Conservation (phyloP, 2,329 filamentous ascomycete species). For the Penicillium aurantiogriseum region DNA sequence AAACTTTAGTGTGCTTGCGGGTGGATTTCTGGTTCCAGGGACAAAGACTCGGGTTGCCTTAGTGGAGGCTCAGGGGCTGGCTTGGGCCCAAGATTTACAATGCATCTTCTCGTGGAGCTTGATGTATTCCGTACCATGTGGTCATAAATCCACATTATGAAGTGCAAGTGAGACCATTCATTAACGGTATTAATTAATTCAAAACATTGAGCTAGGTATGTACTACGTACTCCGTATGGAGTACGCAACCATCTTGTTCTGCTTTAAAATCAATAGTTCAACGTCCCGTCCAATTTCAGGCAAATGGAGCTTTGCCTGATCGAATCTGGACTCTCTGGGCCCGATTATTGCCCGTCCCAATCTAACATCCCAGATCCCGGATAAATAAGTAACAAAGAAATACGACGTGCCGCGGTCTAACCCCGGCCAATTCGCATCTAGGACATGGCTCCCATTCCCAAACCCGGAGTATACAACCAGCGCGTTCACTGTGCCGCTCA, state of each 20-base stretch:
- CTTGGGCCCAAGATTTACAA: conserved; percentile 1
- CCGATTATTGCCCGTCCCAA: conserved; percentile 1
- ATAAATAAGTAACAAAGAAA: conserved; percentile 8
- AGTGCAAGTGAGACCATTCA: background rate
- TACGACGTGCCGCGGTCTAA: conserved; percentile 5
- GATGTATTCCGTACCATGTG: conserved; percentile 4
- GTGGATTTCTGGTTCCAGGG: conserved; percentile 12
- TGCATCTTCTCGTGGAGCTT: conserved; percentile 11
- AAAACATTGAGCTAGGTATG: background rate
- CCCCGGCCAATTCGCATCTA: conserved; percentile 4
- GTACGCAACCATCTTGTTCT: too few relatives aligned
- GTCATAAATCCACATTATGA: conserved; percentile 11
- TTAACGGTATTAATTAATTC: background rate
- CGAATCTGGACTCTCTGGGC: background rate
- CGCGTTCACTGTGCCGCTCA: background rate
- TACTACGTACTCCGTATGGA: too few relatives aligned
- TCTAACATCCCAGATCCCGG: conserved; percentile 8
- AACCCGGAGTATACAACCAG: conserved; percentile 10
- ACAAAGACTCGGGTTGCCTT: conserved; percentile 16
- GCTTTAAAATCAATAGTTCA: too few relatives aligned
- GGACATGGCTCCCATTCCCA: background rate
- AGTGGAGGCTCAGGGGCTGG: conserved; percentile 12
- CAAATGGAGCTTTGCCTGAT: background rate
- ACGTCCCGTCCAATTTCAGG: conserved; percentile 3
- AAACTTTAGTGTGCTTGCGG: conserved; percentile 2